phyloP scores from a whole-genome alignment of 176 grass and related monocot species.

The Coix lacrymajobi region DNA sequence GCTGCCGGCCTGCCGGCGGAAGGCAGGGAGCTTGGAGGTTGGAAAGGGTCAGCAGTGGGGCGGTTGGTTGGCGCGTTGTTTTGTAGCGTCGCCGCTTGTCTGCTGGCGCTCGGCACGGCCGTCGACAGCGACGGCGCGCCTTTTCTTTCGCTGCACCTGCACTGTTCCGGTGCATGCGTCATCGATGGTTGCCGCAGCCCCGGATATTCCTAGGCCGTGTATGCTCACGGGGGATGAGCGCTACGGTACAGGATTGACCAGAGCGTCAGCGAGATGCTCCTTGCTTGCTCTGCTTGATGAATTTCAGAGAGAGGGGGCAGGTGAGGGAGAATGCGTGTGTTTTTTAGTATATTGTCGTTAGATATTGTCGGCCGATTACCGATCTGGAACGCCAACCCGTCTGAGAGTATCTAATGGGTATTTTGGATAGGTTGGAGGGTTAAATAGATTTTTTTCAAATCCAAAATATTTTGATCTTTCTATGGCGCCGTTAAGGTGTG shows the following conservation, averaged over 20 bases:
- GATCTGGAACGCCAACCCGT: neutral
- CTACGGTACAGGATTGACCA: slow-evolving; percentile 23
- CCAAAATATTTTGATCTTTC: too few species aligned
- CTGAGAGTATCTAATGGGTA: too few species aligned
- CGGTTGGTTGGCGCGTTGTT: slow-evolving; percentile 34
- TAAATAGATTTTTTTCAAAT: too few species aligned
- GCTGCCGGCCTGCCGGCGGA: slow-evolving; percentile 33
- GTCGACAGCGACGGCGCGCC: slow-evolving; percentile 33
- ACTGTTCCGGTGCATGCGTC: slow-evolving; percentile 16
- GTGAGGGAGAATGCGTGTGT: neutral
- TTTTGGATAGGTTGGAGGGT: too few species aligned
- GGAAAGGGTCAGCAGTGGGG: slow-evolving; percentile 40
- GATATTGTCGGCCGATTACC: neutral
- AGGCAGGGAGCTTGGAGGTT: neutral
- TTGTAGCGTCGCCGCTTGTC: slow-evolving; percentile 42
- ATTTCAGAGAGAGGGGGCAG: neutral
- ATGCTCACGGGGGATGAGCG: neutral
- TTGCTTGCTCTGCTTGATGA: neutral
- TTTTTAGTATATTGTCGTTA: neutral
- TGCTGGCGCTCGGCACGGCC: slow-evolving; percentile 36
- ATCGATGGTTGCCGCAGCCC: neutral
- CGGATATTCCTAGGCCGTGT: slow-evolving; percentile 37
- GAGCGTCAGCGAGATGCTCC: neutral
- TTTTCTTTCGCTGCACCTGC: neutral
- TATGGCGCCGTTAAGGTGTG: too few species aligned